A percentile compares a stretch with the other conserved stretches of the same genome.
phyloP scores from a whole-genome alignment of 257 asterid genomes.

The Cynanchum wilfordii region DNA sequence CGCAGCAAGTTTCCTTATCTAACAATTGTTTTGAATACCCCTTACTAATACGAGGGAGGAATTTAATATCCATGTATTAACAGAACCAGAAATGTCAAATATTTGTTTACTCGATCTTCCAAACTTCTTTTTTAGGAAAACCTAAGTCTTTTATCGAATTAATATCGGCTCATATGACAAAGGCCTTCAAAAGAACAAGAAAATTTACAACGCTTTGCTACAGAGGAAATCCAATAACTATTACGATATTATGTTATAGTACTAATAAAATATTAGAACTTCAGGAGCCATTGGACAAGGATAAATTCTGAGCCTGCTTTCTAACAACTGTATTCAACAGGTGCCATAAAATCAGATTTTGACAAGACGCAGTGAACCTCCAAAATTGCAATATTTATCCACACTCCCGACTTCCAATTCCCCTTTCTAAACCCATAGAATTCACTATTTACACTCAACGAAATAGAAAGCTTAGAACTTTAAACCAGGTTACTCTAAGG shows the following conservation, averaged over 20 bases:
- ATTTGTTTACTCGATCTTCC: too few relatives aligned
- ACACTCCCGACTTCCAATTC: neutral
- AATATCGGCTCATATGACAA: too few relatives aligned
- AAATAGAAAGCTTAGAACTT: neutral
- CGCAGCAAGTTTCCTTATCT: neutral
- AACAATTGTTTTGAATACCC: neutral
- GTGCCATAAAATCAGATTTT: neutral
- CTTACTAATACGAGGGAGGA: neutral
- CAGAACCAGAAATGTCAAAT: neutral
- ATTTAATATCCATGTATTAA: neutral
- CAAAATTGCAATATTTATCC: neutral
- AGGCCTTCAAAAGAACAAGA: too few relatives aligned
- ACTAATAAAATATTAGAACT: neutral
- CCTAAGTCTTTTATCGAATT: too few relatives aligned
- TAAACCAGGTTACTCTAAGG: neutral
- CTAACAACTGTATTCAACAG: neutral
- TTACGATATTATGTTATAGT: too few relatives aligned
- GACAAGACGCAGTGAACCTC: neutral
- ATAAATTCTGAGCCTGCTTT: neutral
- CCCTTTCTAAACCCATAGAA: neutral
- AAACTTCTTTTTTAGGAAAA: too few relatives aligned
- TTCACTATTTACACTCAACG: neutral
- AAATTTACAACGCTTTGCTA: too few relatives aligned
- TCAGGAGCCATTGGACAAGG: neutral
- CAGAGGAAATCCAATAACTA: too few relatives aligned